Conservation (phyloP, 1,284 basidiomycete species). For the Moniliophthora roreri region DNA sequence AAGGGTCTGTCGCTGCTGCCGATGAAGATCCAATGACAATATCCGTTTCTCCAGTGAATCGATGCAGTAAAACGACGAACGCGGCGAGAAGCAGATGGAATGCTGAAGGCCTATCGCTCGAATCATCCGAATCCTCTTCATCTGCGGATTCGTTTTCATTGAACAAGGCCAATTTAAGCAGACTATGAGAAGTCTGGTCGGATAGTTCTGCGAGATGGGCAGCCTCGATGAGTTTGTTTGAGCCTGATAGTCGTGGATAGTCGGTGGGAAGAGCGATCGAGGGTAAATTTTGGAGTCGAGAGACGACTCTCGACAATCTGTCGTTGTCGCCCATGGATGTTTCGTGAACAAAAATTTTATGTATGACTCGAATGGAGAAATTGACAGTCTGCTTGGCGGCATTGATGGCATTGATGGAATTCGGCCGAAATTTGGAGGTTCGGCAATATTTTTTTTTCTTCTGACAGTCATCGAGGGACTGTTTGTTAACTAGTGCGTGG, state of each 20-base stretch:
- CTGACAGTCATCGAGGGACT: no score
- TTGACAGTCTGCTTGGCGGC: no score
- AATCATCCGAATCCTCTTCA: constrained; percentile 53
- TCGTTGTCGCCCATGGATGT: constrained; percentile 21
- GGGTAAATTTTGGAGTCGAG: constrained; percentile 75
- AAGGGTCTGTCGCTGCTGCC: constrained; percentile 73
- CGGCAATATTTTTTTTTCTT: no score
- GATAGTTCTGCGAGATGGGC: constrained; percentile 67
- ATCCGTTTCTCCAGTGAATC: constrained; percentile 96
- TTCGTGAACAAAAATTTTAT: constrained; percentile 12
- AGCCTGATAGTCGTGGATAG: constrained; percentile 84
- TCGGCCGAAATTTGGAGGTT: no score
- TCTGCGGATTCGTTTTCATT: constrained; percentile 53
- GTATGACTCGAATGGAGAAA: neutral
- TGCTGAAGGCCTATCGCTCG: constrained; percentile 66
- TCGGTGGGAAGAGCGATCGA: constrained; percentile 95
- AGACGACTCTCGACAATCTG: constrained; percentile 53
- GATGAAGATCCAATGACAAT: constrained; percentile 92
- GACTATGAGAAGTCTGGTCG: constrained; percentile 64
- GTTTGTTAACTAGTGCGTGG: no score
- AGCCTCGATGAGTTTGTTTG: constrained; percentile 79
- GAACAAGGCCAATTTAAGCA: constrained; percentile 78
- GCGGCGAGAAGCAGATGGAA: constrained; percentile 93
- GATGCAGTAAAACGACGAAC: constrained; percentile 88
- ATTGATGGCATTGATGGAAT: no score